Base-by-base conservation (phyloP, 441 rosid genomes). In the Populus hybrid region DNA sequence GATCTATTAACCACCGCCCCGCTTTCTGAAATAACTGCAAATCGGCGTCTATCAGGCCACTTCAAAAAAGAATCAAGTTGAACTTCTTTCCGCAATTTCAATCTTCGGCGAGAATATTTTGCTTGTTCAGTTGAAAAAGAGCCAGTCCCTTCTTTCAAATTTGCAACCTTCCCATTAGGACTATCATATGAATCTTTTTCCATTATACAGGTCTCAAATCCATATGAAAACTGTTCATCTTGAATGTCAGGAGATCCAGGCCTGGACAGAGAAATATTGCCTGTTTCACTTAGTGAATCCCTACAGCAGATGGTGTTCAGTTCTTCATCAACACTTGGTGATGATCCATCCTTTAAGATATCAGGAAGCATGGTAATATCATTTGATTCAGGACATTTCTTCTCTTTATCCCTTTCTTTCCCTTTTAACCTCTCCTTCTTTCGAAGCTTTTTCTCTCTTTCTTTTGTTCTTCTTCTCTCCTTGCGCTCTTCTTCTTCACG, bases 401-500 rank as follows among this genome's bases (percentile, higher is more conserved):
- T 87, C 70, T 90, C 93, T 83, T 86, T 92, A 71, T 89, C 94
- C 79, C 83, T 89, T 83, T 91, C 97, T 82, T 91, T 94, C 71
- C 84, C 97, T 82, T 90, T 94, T 79, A 91, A 79, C 74, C 97
- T 94, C 88, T 94, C 95, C 86, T 90, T 92, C 82, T 95, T 92
- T 45, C 98, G 85, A 68, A 88, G 92, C 81, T 92, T 94, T 82
- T 94, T 92, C 86, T 90, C 94, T 76, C 92, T 88, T 80, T 92
- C 95, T 88, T 91, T 89, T 71, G 85, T 85, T 87, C 93, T 94
- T 88, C 87, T 91, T 84, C 92, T 88, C 88, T 91, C 97, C 80
- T 87, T 95, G 20, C 95, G 90, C 35, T 94, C 97, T 84, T 94
- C 97, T 85, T 94, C 99, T 84, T 94, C 98, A 76, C 89, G 98